phyloP scores from a whole-genome alignment of 805 yeast genomes.

The Metschnikowia aberdeeniae region DNA sequence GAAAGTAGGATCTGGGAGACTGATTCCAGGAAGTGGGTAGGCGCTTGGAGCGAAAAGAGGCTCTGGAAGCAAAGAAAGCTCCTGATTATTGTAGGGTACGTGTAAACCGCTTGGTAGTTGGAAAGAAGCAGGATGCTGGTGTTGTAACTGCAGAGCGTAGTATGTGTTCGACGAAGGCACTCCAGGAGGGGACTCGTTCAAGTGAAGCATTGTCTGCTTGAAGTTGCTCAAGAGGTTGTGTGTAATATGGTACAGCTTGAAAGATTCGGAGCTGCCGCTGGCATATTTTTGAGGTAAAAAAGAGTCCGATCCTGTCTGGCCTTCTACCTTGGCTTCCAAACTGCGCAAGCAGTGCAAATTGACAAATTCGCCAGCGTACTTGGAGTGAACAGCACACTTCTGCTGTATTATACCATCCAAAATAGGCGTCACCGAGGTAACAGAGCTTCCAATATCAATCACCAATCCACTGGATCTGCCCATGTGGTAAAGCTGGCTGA shows the following conservation, averaged over 20 bases:
- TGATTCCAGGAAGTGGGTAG: slow-evolving; percentile 39
- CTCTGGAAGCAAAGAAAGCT: slow-evolving; percentile 56
- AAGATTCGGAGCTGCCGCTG: slow-evolving; percentile 21
- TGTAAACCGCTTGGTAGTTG: slow-evolving; percentile 58
- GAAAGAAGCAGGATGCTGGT: slow-evolving; percentile 27
- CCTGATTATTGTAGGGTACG: slow-evolving; percentile 30
- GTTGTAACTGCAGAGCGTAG: slow-evolving; percentile 22
- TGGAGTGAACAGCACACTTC: slow-evolving; percentile 62
- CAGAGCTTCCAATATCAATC: slow-evolving; percentile 72
- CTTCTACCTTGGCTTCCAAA: slow-evolving; percentile 29
- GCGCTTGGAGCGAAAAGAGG: slow-evolving; percentile 65
- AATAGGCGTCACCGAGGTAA: slow-evolving; percentile 70
- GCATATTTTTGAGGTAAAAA: slow-evolving; percentile 12
- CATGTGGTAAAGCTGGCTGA: slow-evolving; percentile 72
- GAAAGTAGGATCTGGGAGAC: slow-evolving; percentile 32
- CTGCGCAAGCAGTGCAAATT: slow-evolving; percentile 57
- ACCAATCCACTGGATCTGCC: slow-evolving; percentile 77
- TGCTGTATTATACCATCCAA: slow-evolving; percentile 67
- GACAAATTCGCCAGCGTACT: slow-evolving; percentile 81
- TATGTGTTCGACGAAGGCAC: slow-evolving; percentile 11
- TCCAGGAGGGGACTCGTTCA: slow-evolving; percentile 21
- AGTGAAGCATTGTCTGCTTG: slow-evolving; percentile 28
- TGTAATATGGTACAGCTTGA: slow-evolving; percentile 34
- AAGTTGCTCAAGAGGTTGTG: slow-evolving; percentile 34
- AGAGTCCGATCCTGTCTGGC: slow-evolving; percentile 16